Evolutionary conservation across 148 eudicot genomes (phyloP).

Genomic region (Silene conica): DNA sequence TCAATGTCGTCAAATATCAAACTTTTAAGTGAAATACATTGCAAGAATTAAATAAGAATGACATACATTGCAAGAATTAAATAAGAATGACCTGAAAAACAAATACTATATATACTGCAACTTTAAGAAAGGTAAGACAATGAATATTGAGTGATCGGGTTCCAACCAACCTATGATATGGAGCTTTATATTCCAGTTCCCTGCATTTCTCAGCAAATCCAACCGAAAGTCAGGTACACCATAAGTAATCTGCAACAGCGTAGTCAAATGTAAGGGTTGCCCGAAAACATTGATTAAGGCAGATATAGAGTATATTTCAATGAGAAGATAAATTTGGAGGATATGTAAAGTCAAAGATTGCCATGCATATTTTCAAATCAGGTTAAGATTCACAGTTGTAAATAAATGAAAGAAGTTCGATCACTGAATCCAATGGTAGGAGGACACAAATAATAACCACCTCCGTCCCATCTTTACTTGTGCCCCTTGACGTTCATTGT

Average conservation of each 20-base stretch:
- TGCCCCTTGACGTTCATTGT: too few species aligned
- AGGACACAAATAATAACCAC: too few species aligned
- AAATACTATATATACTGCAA: background rate
- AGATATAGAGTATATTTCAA: background rate
- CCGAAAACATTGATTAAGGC: background rate
- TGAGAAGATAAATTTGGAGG: background rate
- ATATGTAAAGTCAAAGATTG: background rate
- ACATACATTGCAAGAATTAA: too few species aligned
- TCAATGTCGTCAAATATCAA: constrained; percentile 1
- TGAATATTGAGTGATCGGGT: background rate
- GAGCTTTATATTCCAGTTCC: constrained; percentile 63
- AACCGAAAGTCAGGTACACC: constrained; percentile 77
- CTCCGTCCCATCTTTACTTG: too few species aligned
- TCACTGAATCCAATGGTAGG: too few species aligned
- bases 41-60: background rate
- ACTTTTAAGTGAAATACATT: background rate
- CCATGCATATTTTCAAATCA: background rate
- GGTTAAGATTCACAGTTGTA: background rate
- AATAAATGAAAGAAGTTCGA: background rate
- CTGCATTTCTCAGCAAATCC: constrained; percentile 44
- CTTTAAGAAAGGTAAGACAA: background rate
- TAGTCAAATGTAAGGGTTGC: constrained; percentile 8
- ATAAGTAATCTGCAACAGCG: constrained; percentile 66
- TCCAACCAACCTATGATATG: constrained; percentile 68
- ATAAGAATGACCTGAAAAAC: background rate